Percentiles rank a stretch among this genome's conserved stretches.
Conservation (phyloP, 2,329 filamentous ascomycete species). For the Colletotrichum kahawae region DNA sequence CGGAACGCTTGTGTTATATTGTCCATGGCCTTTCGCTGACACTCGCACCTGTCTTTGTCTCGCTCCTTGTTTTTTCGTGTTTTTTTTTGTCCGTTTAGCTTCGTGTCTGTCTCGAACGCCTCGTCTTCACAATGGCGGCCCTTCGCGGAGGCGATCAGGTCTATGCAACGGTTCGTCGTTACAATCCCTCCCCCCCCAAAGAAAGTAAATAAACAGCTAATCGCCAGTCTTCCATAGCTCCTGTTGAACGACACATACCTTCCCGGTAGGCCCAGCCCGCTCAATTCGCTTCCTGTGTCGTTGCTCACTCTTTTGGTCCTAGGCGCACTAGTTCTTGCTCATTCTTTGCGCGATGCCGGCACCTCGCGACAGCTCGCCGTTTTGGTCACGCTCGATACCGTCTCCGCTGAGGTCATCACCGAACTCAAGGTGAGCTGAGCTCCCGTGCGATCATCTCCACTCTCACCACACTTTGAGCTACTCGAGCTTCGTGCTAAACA, state of each 20-base stretch:
- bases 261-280: slow-evolving; percentile 68
- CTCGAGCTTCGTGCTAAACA: background rate
- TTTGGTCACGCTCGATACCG: slow-evolving; percentile 79
- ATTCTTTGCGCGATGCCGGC: slow-evolving; percentile 91
- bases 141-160: slow-evolving; percentile 49
- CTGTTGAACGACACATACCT: slow-evolving; percentile 92
- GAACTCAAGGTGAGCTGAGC: slow-evolving; percentile 71
- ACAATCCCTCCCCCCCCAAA: background rate
- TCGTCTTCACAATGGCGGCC: slow-evolving; percentile 38
- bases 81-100: background rate
- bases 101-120: slow-evolving; percentile 22
- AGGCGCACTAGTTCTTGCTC: slow-evolving; percentile 93
- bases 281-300: slow-evolving; percentile 21
- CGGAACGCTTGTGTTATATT: background rate
- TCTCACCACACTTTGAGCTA: background rate
- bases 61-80: background rate
- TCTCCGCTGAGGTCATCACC: slow-evolving; percentile 76
- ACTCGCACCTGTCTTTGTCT: background rate
- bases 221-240: slow-evolving; percentile 62
- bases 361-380: slow-evolving; percentile 85
- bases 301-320: slow-evolving; percentile 7
- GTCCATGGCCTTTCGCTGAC: slow-evolving; percentile 17
- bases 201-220: slow-evolving; percentile 26
- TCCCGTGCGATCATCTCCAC: background rate
- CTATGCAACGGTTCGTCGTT: slow-evolving; percentile 56